These are phyloP conservation scores for Phellinidium pouzarii DNA, from an alignment of 1,284 basidiomycete genomes.

Conservation along the genomic window DNA sequence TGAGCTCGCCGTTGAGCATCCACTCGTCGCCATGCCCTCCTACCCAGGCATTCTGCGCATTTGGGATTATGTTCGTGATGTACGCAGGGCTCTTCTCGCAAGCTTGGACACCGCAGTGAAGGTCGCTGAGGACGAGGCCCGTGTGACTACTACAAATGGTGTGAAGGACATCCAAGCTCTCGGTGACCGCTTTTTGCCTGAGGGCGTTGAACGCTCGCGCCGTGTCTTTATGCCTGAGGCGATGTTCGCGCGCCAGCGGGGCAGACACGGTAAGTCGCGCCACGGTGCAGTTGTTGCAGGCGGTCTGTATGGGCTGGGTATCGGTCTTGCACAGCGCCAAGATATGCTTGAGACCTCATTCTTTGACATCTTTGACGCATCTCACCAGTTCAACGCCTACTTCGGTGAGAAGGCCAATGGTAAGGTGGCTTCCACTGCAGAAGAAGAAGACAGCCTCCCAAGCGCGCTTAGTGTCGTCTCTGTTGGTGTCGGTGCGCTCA, in stretches of 20 bases:
- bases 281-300: slow-evolving; percentile 61
- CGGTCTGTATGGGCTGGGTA: slow-evolving; percentile 65
- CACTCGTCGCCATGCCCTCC: slow-evolving; percentile 56
- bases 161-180: slow-evolving; percentile 67
- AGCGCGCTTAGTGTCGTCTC: slow-evolving; percentile 70
- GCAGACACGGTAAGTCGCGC: slow-evolving; percentile 39
- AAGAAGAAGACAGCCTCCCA: slow-evolving; percentile 48
- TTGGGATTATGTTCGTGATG: slow-evolving; percentile 87
- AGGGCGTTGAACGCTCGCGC: slow-evolving; percentile 71
- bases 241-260: slow-evolving; percentile 74
- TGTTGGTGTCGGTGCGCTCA: slow-evolving; percentile 79
- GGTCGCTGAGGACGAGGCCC: slow-evolving; percentile 80
- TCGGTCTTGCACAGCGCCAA: slow-evolving; percentile 62
- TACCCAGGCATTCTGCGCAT: slow-evolving; percentile 86
- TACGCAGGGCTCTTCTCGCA: slow-evolving; percentile 70
- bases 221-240: slow-evolving; percentile 92
- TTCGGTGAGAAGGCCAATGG: slow-evolving; percentile 41
- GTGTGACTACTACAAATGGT: slow-evolving; percentile 60
- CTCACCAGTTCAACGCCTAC: slow-evolving; percentile 69
- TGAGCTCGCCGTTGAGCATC: slow-evolving; percentile 51
- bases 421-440: slow-evolving; percentile 27
- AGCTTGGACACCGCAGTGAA: slow-evolving; percentile 82
- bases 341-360: slow-evolving; percentile 70
- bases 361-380: slow-evolving; percentile 85
- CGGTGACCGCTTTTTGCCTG: slow-evolving; percentile 77